Conservation (phyloP, 164 flowering plant species). For the Annona cherimola region DNA sequence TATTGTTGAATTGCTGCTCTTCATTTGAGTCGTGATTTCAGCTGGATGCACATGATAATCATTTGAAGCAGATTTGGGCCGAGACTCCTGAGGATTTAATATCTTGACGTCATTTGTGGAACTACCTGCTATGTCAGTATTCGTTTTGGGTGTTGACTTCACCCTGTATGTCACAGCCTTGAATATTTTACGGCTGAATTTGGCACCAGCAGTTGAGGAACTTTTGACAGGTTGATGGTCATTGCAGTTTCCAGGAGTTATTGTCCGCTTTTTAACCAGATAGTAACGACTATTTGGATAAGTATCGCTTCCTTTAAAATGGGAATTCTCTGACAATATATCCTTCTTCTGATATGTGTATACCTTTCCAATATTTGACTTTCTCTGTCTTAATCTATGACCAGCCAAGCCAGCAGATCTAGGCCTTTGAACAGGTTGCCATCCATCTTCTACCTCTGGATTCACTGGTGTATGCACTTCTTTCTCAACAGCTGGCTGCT, state of each 20-base stretch:
- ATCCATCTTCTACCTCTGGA: conserved; percentile 88
- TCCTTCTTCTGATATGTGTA: conserved; percentile 66
- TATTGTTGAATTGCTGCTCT: conserved; percentile 38
- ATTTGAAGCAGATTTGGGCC: conserved; percentile 21
- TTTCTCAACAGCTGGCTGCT: conserved; percentile 17
- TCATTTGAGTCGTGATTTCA: conserved; percentile 24
- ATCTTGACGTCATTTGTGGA: conserved; percentile 25
- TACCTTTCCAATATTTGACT: conserved; percentile 54
- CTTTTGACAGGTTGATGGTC: conserved; percentile 50
- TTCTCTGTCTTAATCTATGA: conserved; percentile 57
- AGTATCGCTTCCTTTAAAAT: conserved; percentile 34
- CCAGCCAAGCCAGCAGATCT: conserved; percentile 67
- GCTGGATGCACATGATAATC: conserved; percentile 10
- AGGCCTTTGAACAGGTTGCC: conserved; percentile 95
- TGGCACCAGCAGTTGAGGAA: conserved; percentile 42
- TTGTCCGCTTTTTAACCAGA: conserved; percentile 51
- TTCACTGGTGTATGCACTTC: conserved; percentile 39
- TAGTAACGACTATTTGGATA: conserved; percentile 55
- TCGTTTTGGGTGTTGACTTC: conserved; percentile 64
- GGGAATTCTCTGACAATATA: conserved; percentile 35
- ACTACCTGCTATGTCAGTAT: conserved; percentile 25
- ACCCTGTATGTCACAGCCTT: conserved; percentile 84
- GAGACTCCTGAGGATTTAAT: conserved; percentile 24
- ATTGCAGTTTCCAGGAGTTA: conserved; percentile 47
- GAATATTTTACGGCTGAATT: conserved; percentile 65